These are phyloP conservation scores for Coelastrella sp. DNA, from an alignment of 139 green algal species.

Conservation along the genomic window DNA sequence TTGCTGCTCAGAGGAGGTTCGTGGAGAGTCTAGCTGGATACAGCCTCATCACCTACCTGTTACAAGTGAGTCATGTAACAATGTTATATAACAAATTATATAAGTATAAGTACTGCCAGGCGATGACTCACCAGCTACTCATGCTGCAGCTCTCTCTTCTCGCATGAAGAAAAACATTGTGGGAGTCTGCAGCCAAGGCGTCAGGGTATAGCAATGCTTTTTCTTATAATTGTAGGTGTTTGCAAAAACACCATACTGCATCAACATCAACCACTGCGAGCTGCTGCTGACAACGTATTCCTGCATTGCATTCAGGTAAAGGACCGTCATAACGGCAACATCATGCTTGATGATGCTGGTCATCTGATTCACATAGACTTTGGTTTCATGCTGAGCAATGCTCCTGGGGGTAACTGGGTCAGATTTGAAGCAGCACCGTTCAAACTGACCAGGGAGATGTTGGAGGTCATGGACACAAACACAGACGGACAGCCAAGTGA, in stretches of 20 bases:
- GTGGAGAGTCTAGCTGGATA: conserved; percentile 90
- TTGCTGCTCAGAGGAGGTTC: conserved; percentile 88
- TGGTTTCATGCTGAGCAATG: conserved; percentile 96
- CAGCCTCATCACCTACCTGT: conserved; percentile 88
- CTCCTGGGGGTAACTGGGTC: conserved; percentile 72
- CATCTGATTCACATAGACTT: conserved; percentile 99
- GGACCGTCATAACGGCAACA: conserved; percentile 96
- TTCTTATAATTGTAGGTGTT: too few species aligned
- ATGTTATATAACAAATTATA: too few species aligned
- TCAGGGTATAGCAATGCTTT: too few species aligned
- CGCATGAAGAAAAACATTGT: too few species aligned
- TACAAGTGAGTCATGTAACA: conserved; percentile 77
- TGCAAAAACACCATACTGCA: too few species aligned
- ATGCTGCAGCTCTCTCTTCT: too few species aligned
- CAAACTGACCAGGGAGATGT: conserved; percentile 96
- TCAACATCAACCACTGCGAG: conserved; percentile 85
- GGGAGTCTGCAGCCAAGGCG: too few species aligned
- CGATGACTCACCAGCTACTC: too few species aligned
- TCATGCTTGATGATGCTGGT: conserved; percentile 81
- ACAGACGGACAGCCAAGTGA: conserved; percentile 84
- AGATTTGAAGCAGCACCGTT: conserved; percentile 91
- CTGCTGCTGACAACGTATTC: conserved; percentile 64
- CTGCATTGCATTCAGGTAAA: conserved; percentile 84
- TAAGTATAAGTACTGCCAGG: too few species aligned
- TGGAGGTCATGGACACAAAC: conserved; percentile 98